Evolutionary conservation across 164 flowering plant species (phyloP), one percentile per base, ranked within the genome.

Genomic region (Annona cherimola): DNA sequence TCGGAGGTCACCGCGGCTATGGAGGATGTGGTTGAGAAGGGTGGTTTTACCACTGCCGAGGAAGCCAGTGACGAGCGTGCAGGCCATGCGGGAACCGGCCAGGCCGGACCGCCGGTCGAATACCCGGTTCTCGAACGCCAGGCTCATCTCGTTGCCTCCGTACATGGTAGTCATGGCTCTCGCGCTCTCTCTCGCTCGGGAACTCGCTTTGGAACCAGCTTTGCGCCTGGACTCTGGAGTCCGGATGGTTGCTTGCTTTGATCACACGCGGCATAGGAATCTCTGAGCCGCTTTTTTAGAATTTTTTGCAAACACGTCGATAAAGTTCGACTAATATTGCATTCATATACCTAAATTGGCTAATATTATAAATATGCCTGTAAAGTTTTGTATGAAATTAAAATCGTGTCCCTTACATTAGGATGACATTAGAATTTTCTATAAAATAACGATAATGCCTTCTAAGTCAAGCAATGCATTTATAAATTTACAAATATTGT

Each of bases 31-130:
- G 3, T 71, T 71, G 50, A 71, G 43, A 35, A 71, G 74, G 18
- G 74, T 71, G 35, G 74, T 71, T 50, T 71, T 71, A 61, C 74
- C 74, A 45, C 74, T 63, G 44, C 74, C 74, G 8, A 71, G 68
- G 20, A 71, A 71, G 40, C 69, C 74, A 35, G 74, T 71, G 41
- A 71, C 61, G 46, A 71, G 68, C 11, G 74, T 63, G 68, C 74
- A 71, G 26, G 44, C 68, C 74, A 71, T 63, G 40, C 74, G 67
- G 20, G 68, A 67, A 6, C 74, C 74, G 20, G 8, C 54, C 61
- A 71, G 68, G 50, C 68, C 74, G 40, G 68, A 63, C 16, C 54
- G 45, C 68, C 74, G 59, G 35, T 63, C 26, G 61, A 71, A 71
- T 5, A 71, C 61, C 74, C 60, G 45, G 68, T 61, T 71, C 68